Conservation (phyloP, 257 asterid genomes). For the Solanum sparsipilum region DNA sequence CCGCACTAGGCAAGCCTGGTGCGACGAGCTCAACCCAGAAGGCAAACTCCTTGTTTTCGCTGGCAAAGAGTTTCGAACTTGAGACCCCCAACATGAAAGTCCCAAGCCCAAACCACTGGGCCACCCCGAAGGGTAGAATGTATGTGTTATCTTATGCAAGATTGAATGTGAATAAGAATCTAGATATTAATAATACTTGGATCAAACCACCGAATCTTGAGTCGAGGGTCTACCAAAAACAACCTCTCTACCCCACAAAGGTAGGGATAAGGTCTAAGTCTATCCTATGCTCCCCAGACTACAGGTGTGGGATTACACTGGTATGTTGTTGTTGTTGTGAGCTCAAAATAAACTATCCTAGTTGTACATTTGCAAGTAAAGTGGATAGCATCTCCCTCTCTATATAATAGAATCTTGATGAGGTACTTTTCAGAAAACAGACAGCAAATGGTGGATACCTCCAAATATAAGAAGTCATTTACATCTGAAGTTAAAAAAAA, state of each 20-base stretch:
- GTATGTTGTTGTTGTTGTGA: neutral
- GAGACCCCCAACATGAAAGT: too few species aligned
- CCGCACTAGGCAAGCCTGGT: too few species aligned
- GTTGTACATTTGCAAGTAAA: neutral
- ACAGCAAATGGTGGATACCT: neutral
- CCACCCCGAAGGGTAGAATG: neutral
- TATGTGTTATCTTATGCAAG: neutral
- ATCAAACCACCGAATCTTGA: neutral
- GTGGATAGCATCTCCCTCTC: neutral
- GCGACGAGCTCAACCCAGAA: too few species aligned
- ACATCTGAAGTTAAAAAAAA: neutral
- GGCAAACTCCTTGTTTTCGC: too few species aligned
- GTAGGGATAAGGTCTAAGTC: neutral
- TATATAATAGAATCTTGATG: neutral
- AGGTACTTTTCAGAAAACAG: neutral
- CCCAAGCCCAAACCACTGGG: too few species aligned
- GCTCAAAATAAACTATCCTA: neutral
- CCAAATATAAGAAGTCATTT: neutral
- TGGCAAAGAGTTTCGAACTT: too few species aligned
- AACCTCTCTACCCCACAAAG: neutral
- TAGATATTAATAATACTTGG: neutral
- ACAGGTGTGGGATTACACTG: neutral
- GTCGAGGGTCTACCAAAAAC: neutral
- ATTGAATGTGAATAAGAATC: neutral
- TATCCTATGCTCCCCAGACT: neutral